These are phyloP conservation scores for Cunninghamia lanceolata DNA, from an alignment of 75 land plant species.

Conservation along the genomic window DNA sequence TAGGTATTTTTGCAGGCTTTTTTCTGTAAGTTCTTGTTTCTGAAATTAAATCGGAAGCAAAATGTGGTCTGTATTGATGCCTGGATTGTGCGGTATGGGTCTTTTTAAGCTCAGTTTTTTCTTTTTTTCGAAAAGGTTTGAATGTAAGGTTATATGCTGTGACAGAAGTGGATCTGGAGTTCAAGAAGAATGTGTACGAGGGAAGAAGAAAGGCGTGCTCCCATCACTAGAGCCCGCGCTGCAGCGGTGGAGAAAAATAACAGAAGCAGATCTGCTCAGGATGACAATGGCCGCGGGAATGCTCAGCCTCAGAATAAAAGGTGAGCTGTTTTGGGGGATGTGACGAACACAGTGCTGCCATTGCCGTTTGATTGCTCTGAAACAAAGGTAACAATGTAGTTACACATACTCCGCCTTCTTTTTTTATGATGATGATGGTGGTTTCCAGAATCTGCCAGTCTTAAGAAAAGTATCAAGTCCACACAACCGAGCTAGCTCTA, in stretches of 20 bases:
- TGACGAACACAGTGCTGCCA: background rate
- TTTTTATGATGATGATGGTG: background rate
- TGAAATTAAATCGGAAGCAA: no score
- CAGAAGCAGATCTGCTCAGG: background rate
- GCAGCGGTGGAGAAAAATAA: background rate
- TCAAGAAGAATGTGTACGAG: no score
- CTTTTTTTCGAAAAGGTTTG: no score
- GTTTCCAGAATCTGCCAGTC: background rate
- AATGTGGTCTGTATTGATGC: no score
- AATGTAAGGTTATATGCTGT: no score
- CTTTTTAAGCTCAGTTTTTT: no score
- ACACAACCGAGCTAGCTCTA: no score
- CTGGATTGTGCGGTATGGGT: no score
- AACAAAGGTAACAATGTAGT: background rate
- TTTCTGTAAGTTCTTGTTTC: no score
- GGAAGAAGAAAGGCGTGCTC: background rate
- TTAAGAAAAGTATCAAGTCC: background rate
- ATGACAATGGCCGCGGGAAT: background rate
- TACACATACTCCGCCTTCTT: background rate
- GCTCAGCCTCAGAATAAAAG: background rate
- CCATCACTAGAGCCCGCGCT: background rate
- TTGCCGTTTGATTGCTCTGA: background rate
- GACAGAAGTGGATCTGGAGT: no score
- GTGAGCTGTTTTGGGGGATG: slow-evolving; percentile 8
- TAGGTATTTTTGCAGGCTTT: background rate